Evolutionary conservation across 345 rosid genomes (phyloP).

Genomic region (Eucalyptus brandiana): DNA sequence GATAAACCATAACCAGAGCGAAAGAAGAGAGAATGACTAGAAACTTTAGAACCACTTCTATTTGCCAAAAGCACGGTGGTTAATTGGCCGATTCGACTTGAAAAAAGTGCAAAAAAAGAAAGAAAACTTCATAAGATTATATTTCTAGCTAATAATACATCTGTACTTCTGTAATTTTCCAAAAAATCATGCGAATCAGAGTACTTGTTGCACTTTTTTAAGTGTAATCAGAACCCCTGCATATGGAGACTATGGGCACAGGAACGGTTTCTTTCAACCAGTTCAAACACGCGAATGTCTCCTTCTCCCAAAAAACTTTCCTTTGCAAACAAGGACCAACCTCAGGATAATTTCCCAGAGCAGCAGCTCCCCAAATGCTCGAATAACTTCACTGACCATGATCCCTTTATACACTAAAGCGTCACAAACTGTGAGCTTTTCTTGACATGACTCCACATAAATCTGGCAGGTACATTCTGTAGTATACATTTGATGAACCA

Average conservation of each 20-base stretch:
- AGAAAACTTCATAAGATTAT: background rate
- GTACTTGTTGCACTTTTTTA: background rate
- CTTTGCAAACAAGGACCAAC: background rate
- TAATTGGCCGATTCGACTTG: background rate
- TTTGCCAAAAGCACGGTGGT: background rate
- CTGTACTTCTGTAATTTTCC: background rate
- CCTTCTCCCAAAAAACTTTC: background rate
- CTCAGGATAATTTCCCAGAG: background rate
- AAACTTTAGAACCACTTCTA: background rate
- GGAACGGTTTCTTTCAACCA: background rate
- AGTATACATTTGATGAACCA: background rate
- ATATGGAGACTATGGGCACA: background rate
- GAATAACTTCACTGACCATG: background rate
- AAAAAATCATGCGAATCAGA: background rate
- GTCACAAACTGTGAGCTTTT: background rate
- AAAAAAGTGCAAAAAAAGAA: background rate
- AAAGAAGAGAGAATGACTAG: background rate
- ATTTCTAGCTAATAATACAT: background rate
- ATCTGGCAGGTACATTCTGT: background rate
- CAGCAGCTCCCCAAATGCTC: background rate
- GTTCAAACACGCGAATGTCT: background rate
- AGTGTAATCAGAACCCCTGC: background rate
- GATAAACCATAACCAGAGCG: background rate
- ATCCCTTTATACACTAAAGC: background rate
- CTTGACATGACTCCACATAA: background rate